Evolutionary conservation across 805 yeast genomes (phyloP), one percentile per base, ranked within the genome.

Genomic region (Candida ulmi): DNA sequence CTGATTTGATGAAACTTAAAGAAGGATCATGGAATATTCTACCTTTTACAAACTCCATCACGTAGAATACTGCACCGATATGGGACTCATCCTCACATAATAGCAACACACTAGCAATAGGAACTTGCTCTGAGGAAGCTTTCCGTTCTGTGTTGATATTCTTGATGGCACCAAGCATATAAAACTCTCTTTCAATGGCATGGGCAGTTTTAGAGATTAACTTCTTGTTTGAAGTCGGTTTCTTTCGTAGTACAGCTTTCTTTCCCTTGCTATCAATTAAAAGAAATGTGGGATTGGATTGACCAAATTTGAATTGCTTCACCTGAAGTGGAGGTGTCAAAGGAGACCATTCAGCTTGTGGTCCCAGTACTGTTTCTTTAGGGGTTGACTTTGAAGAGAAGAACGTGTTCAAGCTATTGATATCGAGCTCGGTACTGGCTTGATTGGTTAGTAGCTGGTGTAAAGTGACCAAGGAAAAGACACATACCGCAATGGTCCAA

Each of bases 241-340:
- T 78, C 46, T 78, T 64, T 40, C 85, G 61, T 37, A 78, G 62
- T 3, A 78, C 83, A 39, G 65, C 69, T 30, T 63, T 58, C 23
- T 52, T 58, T 1, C 66, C 66, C 5, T 44, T 44, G 2, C 63
- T 52, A 45, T 75, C 80, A 2, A 52, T 57, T 19, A 77, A 39
- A 23, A 73, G 65, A 51, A 76, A 78, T 1, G 83, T 76, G 11
- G 84, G 85, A 51, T 78, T 78, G 2, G 80, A 72, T 54, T 78
- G 85, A 13, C 85, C 85, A 53, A 72, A 76, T 21, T 67, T 67
- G 59, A 78, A 78, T 55, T 78, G 85, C 43, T 68, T 60, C 32
- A 75, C 52, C 45, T 46, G 12, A 58, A 57, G 2, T 1, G 72
- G 75, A 7, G 51, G 41, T 2, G 13, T 16, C 8, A 47, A 41